These are phyloP conservation scores for Phanerodontia chrysosporium DNA, from an alignment of 768 basidiomycete species.

Conservation along the genomic window DNA sequence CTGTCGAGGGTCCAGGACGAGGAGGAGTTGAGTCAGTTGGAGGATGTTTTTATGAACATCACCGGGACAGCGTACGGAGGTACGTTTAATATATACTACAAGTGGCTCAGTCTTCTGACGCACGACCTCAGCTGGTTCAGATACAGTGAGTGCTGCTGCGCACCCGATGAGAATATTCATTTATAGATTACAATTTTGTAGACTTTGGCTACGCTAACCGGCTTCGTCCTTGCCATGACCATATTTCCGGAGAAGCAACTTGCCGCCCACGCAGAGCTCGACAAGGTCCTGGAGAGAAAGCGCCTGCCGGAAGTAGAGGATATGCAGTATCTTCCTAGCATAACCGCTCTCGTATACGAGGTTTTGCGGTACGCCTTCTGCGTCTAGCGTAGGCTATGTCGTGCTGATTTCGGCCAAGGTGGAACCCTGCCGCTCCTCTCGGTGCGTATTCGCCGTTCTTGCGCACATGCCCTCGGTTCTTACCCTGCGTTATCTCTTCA, in stretches of 20 bases:
- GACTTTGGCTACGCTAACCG: background rate
- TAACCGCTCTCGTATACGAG: conserved; percentile 28
- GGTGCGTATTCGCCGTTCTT: background rate
- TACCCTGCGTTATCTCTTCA: background rate
- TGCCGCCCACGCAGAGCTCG: background rate
- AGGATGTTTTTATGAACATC: conserved; percentile 6
- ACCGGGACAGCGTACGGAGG: conserved; percentile 23
- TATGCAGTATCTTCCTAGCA: conserved; percentile 4
- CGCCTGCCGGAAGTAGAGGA: background rate
- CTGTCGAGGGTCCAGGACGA: too few relatives aligned
- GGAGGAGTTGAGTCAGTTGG: background rate
- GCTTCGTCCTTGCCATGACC: conserved; percentile 36
- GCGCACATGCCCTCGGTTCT: background rate
- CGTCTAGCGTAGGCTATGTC: background rate
- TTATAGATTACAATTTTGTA: background rate
- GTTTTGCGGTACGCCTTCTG: background rate
- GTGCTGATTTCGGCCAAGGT: background rate
- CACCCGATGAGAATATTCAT: background rate
- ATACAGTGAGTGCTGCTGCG: background rate
- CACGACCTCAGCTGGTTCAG: background rate
- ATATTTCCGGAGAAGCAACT: conserved; percentile 25
- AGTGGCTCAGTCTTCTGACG: background rate
- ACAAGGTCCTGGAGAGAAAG: background rate
- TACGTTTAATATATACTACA: background rate
- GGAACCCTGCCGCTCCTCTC: background rate